Evolutionary conservation across 164 flowering plant species (phyloP).

Genomic region (Chimonanthus praecox): DNA sequence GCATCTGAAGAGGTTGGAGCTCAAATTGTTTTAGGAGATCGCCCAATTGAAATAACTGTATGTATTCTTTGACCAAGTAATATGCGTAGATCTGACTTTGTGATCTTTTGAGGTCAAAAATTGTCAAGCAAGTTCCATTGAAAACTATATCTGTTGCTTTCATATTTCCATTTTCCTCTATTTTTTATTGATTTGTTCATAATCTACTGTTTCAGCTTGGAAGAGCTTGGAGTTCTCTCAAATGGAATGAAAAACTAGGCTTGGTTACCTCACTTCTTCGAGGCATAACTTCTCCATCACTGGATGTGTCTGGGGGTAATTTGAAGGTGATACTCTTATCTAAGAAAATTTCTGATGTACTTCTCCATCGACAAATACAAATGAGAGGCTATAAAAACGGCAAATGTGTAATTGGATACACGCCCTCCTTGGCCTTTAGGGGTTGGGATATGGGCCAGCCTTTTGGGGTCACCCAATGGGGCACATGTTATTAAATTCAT

Average conservation of each 20-base stretch:
- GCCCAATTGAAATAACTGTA: conserved; percentile 97
- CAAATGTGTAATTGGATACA: too few relatives aligned
- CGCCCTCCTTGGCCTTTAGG: too few relatives aligned
- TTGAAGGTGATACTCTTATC: conserved; percentile 40
- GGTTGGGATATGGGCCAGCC: too few relatives aligned
- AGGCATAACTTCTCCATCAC: conserved; percentile 53
- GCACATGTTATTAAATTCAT: too few relatives aligned
- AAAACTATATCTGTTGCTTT: not conserved
- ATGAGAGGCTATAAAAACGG: not conserved
- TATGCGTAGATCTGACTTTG: not conserved
- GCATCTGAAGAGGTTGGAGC: conserved; percentile 84
- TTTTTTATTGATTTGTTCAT: not conserved
- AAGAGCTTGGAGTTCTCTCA: conserved; percentile 84
- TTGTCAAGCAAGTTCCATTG: not conserved
- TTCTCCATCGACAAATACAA: not conserved
- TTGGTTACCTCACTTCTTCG: conserved; percentile 51
- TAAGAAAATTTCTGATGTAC: not conserved
- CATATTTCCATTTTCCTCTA: not conserved
- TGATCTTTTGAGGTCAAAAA: conserved; percentile 2
- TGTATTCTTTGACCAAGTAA: conserved; percentile 13
- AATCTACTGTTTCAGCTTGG: conserved; percentile 53
- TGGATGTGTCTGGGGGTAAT: conserved; percentile 31
- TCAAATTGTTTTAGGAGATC: conserved; percentile 90
- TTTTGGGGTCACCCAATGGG: too few relatives aligned
- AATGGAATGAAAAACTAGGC: conserved; percentile 67